Percentiles rank a stretch among this genome's conserved stretches.
phyloP scores from a whole-genome alignment of 805 yeast species.

The Saccharomycopsis amapae region DNA sequence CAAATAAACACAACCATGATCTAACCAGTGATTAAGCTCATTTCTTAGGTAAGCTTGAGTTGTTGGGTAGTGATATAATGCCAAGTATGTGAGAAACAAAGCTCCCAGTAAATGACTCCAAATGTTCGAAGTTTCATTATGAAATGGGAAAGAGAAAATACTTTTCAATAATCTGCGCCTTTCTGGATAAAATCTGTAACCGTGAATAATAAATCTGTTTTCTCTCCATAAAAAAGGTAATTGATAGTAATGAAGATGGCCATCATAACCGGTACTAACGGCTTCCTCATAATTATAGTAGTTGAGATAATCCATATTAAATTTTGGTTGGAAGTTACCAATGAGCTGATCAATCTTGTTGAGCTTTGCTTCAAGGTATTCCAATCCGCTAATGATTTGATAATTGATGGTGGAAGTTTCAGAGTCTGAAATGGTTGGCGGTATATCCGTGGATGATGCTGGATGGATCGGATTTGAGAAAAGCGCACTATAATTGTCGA shows the following conservation, averaged over 20 bases:
- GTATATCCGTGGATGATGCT: neutral
- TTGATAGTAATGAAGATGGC: constrained; percentile 73
- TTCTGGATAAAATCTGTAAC: constrained; percentile 73
- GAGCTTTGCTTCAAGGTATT: constrained; percentile 16
- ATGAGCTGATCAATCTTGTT: constrained; percentile 15
- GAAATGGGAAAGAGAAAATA: constrained; percentile 46
- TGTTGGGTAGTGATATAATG: constrained; percentile 55
- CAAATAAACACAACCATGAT: constrained; percentile 48
- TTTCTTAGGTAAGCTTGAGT: constrained; percentile 40
- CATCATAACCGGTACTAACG: constrained; percentile 32
- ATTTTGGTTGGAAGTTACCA: constrained; percentile 18
- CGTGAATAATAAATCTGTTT: constrained; percentile 74
- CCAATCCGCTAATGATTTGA: constrained; percentile 12
- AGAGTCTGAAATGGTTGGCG: neutral
- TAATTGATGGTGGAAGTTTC: constrained; percentile 4
- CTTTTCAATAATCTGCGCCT: constrained; percentile 55
- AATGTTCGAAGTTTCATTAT: constrained; percentile 86
- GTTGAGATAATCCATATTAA: constrained; percentile 25
- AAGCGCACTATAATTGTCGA: constrained; percentile 15
- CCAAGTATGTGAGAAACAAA: constrained; percentile 46
- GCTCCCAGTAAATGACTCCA: constrained; percentile 88
- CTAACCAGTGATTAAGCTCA: constrained; percentile 26
- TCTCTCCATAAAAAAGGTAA: constrained; percentile 92
- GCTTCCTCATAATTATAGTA: constrained; percentile 44
- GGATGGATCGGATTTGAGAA: constrained; percentile 3